Evolutionary conservation across 352 stramenopile genomes (phyloP).

Genomic region (Peronosclerospora sorghi): DNA sequence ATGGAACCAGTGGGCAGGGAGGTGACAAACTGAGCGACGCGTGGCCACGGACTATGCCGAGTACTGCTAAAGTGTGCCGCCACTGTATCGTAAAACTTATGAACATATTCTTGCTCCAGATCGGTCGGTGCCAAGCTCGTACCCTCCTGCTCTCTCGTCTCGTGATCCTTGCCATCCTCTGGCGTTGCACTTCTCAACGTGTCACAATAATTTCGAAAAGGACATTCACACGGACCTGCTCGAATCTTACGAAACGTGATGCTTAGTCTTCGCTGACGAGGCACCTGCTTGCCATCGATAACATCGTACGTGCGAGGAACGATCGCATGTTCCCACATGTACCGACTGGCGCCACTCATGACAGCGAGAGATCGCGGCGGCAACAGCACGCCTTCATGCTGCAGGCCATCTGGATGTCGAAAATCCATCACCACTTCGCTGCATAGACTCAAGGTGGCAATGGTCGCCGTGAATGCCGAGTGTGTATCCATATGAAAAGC

Average conservation of each 20-base stretch:
- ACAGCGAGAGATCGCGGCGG: slow-evolving; percentile 67
- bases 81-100: slow-evolving; percentile 82
- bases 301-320: slow-evolving; percentile 74
- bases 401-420: slow-evolving; percentile 40
- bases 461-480: slow-evolving; percentile 75
- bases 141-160: not conserved
- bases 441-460: slow-evolving; percentile 68
- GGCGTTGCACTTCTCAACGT: slow-evolving; percentile 13
- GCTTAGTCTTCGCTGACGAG: slow-evolving; percentile 56
- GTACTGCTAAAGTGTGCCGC: slow-evolving; percentile 79
- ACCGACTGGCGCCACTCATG: slow-evolving; percentile 74
- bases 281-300: slow-evolving; percentile 59
- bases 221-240: slow-evolving; percentile 50
- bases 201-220: slow-evolving; percentile 64
- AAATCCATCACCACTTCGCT: slow-evolving; percentile 84
- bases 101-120: slow-evolving; percentile 74
- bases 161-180: not conserved
- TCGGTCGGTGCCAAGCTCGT: slow-evolving; percentile 33
- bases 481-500: slow-evolving; percentile 83
- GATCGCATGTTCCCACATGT: slow-evolving; percentile 85
- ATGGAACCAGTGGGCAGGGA: slow-evolving; percentile 43
- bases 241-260: slow-evolving; percentile 85
- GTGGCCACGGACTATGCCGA: slow-evolving; percentile 77
- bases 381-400: slow-evolving; percentile 51
- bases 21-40: slow-evolving; percentile 55